phyloP scores from a whole-genome alignment of 106 monocot genomes.

The Allium fistulosum region DNA sequence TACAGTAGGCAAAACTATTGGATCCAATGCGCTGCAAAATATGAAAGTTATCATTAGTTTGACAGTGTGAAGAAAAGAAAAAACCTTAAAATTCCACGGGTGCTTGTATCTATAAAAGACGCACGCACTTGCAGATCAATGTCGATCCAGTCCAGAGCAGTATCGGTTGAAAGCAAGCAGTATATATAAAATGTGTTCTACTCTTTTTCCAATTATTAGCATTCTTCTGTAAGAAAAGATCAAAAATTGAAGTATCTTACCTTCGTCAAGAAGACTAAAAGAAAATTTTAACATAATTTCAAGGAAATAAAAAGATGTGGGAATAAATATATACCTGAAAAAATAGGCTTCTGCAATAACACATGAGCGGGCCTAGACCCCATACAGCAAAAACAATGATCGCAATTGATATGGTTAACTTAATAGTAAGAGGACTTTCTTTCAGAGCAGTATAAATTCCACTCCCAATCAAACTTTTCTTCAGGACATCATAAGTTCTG shows the following conservation, averaged over 20 bases:
- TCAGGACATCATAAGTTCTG: not conserved
- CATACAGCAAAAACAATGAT: conserved; percentile 74
- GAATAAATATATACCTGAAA: conserved; percentile 41
- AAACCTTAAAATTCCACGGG: not conserved
- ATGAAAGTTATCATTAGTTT: conserved; percentile 1
- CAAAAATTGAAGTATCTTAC: not conserved
- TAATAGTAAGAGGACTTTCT: conserved; percentile 27
- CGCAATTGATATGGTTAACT: conserved; percentile 61
- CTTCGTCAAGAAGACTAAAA: too few species aligned
- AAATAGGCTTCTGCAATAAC: conserved; percentile 41
- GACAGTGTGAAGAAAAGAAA: not conserved
- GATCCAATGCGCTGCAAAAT: conserved; percentile 57
- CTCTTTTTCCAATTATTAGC: conserved; percentile 91
- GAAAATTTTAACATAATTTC: not conserved
- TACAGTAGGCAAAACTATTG: conserved; percentile 55
- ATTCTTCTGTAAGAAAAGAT: conserved; percentile 14
- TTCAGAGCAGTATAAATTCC: conserved; percentile 48
- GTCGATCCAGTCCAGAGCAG: conserved; percentile 78
- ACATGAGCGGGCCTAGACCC: conserved; percentile 66
- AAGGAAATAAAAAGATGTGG: not conserved
- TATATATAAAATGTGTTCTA: conserved; percentile 53
- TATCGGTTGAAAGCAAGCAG: conserved; percentile 74
- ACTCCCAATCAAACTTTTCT: conserved; percentile 1
- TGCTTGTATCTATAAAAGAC: not conserved
- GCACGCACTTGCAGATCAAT: conserved; percentile 60